phyloP scores from a whole-genome alignment of 176 grass and related monocot genomes.

The Dactylis glomerata region DNA sequence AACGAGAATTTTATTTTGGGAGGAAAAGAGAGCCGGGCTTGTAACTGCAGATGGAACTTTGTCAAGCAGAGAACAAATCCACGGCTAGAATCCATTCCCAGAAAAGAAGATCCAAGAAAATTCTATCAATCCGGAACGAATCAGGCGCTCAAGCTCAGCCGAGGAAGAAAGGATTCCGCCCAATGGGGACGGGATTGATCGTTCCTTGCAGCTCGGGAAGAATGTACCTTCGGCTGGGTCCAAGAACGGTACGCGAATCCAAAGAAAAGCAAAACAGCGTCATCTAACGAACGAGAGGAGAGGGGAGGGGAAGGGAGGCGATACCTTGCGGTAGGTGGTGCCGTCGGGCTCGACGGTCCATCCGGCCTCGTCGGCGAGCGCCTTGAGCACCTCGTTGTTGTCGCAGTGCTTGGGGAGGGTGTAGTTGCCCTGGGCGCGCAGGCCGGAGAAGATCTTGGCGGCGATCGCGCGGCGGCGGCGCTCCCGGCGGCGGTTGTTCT shows the following conservation, averaged over 20 bases:
- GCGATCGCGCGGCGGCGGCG: slow-evolving; percentile 82
- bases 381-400: slow-evolving; percentile 89
- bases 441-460: slow-evolving; percentile 88
- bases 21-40: neutral
- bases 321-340: slow-evolving; percentile 81
- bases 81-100: neutral
- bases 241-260: neutral
- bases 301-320: neutral
- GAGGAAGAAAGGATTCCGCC: neutral
- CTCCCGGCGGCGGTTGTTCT: slow-evolving; percentile 90
- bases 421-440: slow-evolving; percentile 81
- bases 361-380: slow-evolving; percentile 77
- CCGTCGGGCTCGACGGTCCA: slow-evolving; percentile 83
- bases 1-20: neutral
- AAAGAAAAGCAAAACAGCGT: neutral
- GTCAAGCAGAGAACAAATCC: neutral
- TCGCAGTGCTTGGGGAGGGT: slow-evolving; percentile 76
- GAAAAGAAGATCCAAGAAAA: neutral
- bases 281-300: neutral
- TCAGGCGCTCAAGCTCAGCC: neutral
- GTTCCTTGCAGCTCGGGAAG: neutral
- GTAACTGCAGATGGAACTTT: neutral
- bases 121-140: neutral
- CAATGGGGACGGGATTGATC: neutral
- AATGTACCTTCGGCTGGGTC: neutral